phyloP scores from a whole-genome alignment of 148 eudicot genomes.

The Talinum fruticosum region DNA sequence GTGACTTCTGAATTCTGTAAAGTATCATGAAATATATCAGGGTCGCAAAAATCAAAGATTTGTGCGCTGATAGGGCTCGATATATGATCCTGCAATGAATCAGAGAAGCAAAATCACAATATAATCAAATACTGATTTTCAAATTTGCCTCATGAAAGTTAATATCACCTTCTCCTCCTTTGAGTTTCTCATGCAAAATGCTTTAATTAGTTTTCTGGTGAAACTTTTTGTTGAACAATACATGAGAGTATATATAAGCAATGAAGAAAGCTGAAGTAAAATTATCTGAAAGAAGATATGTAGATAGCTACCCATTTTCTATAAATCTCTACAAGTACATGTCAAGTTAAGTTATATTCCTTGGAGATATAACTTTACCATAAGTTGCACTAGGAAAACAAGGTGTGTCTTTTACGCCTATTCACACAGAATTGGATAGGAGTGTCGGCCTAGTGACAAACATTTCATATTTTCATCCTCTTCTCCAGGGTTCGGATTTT shows the following conservation, averaged over 20 bases:
- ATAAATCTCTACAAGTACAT: conserved; percentile 14
- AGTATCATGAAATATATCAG: conserved; percentile 58
- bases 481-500: too few relatives aligned
- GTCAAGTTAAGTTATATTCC: conserved; percentile 16
- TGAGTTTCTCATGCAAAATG: conserved; percentile 18
- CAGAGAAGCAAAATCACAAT: background rate
- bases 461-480: too few relatives aligned
- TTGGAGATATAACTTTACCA: background rate
- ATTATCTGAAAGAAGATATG: background rate
- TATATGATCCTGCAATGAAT: conserved; percentile 54
- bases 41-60: conserved; percentile 53
- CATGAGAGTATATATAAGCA: background rate
- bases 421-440: background rate
- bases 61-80: conserved; percentile 59
- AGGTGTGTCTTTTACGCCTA: background rate
- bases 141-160: background rate
- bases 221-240: background rate
- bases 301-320: background rate
- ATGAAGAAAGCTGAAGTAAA: background rate
- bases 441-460: too few relatives aligned
- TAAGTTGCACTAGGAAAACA: background rate
- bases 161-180: conserved; percentile 15
- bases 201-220: background rate
- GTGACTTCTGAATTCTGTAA: conserved; percentile 64
- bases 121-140: too few relatives aligned